These are phyloP conservation scores for Mycocentrospora acerina DNA, from an alignment of 2,329 filamentous ascomycete species.

Conservation along the genomic window DNA sequence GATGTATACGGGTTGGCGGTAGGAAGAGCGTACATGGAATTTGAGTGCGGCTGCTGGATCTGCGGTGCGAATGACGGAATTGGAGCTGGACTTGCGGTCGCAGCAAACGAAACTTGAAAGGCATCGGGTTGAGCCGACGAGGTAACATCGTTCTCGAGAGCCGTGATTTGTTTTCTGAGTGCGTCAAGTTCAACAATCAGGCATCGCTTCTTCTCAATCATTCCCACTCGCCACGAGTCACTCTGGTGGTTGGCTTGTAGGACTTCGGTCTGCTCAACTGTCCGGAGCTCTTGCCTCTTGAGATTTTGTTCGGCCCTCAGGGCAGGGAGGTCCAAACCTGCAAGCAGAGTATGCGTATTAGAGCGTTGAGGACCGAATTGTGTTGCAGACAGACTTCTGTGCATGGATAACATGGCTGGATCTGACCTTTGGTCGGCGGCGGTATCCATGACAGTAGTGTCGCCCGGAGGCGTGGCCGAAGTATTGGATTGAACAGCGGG, in stretches of 20 bases:
- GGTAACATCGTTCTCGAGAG: conserved; percentile 22
- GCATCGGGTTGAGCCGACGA: conserved; percentile 8
- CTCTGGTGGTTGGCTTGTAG: conserved; percentile 35
- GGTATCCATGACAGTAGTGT: conserved; percentile 13
- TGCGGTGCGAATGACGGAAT: conserved; percentile 23
- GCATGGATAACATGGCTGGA: conserved; percentile 10
- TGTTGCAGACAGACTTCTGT: conserved; percentile 11
- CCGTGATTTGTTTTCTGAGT: conserved; percentile 37
- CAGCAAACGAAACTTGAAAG: conserved; percentile 10
- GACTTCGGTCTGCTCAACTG: conserved; percentile 40
- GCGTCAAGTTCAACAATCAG: conserved; percentile 40
- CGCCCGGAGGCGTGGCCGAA: conserved; percentile 11
- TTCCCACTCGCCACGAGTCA: conserved; percentile 33
- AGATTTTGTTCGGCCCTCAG: conserved; percentile 31
- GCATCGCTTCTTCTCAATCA: conserved; percentile 39
- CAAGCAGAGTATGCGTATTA: conserved; percentile 22
- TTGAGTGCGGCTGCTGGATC: conserved; percentile 26
- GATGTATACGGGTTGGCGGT: conserved; percentile 22
- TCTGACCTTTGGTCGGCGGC: conserved; percentile 14
- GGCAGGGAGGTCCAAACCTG: conserved; percentile 24
- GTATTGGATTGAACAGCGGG: conserved; percentile 24
- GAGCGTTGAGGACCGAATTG: conserved; percentile 15
- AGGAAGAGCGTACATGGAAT: conserved; percentile 26
- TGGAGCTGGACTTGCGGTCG: conserved; percentile 5
- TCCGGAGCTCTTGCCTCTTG: conserved; percentile 38